Evolutionary conservation across 768 basidiomycete genomes (phyloP).

Genomic region (Psilocybe tampanensis): DNA sequence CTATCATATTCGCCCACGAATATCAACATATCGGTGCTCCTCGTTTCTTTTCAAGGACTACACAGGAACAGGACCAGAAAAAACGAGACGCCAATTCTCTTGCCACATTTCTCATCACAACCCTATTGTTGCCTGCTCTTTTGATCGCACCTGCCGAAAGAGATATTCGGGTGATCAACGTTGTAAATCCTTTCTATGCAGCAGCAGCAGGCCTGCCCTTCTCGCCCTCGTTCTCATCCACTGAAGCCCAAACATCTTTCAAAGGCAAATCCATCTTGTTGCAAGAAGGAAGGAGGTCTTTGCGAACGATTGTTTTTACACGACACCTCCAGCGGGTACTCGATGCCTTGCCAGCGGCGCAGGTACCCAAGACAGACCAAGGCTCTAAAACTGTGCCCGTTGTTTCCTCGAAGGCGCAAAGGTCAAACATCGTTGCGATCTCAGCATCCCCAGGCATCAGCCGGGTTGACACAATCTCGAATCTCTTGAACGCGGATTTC

Average conservation of each 20-base stretch:
- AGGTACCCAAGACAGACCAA: slow-evolving; percentile 47
- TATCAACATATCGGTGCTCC: slow-evolving; percentile 63
- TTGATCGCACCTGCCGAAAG: slow-evolving; percentile 86
- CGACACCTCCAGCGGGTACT: slow-evolving; percentile 84
- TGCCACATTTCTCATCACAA: slow-evolving; percentile 78
- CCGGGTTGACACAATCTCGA: slow-evolving; percentile 66
- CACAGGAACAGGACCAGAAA: slow-evolving; percentile 29
- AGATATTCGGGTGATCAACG: slow-evolving; percentile 85
- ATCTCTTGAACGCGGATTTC: slow-evolving; percentile 53
- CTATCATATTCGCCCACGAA: slow-evolving; percentile 78
- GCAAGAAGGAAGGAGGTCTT: slow-evolving; percentile 65
- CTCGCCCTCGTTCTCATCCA: slow-evolving; percentile 24
- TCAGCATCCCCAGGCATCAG: slow-evolving; percentile 79
- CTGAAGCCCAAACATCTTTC: slow-evolving; percentile 17
- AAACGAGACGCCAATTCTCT: slow-evolving; percentile 53
- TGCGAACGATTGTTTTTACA: slow-evolving; percentile 65
- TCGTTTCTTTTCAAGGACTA: slow-evolving; percentile 24
- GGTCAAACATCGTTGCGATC: slow-evolving; percentile 76
- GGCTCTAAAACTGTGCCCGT: slow-evolving; percentile 37
- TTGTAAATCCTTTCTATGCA: slow-evolving; percentile 89
- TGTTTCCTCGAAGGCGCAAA: slow-evolving; percentile 41
- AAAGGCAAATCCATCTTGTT: slow-evolving; percentile 41
- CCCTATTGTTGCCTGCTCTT: slow-evolving; percentile 76
- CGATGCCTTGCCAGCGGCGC: slow-evolving; percentile 75
- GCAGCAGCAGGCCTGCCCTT: slow-evolving; percentile 58